Evolutionary conservation across 352 stramenopile species (phyloP).

Genomic region (Globisporangium barbulae): DNA sequence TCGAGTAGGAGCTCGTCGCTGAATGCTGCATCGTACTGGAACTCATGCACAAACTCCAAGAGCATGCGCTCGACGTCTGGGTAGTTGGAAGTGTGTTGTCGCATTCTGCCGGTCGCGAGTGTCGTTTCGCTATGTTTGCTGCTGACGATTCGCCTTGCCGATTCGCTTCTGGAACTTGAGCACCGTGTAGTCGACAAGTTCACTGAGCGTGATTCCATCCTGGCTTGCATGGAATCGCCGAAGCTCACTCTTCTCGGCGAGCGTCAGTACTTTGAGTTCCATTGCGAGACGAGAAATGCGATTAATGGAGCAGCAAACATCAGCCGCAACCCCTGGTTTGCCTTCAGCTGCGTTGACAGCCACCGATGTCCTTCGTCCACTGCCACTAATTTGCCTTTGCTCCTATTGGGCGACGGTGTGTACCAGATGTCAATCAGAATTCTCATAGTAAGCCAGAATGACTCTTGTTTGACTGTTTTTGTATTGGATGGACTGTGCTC

Average conservation of each 20-base stretch:
- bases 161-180: not conserved
- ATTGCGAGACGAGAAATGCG: too few relatives aligned
- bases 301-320: too few relatives aligned
- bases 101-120: not conserved
- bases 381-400: too few relatives aligned
- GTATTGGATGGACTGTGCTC: too few relatives aligned
- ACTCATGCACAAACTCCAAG: not conserved
- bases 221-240: not conserved
- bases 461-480: too few relatives aligned
- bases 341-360: too few relatives aligned
- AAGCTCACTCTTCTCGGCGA: not conserved
- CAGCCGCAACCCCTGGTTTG: too few relatives aligned
- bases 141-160: not conserved
- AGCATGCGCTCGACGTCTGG: not conserved
- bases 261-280: not conserved
- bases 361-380: too few relatives aligned
- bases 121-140: not conserved
- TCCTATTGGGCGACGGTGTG: too few relatives aligned
- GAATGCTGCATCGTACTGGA: not conserved
- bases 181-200: not conserved
- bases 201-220: not conserved
- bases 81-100: not conserved
- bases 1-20: not conserved
- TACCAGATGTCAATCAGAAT: too few relatives aligned
- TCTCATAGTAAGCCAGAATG: too few relatives aligned